Conservation (phyloP, 202 grass and related monocot species). For the Carex sylvatica region DNA sequence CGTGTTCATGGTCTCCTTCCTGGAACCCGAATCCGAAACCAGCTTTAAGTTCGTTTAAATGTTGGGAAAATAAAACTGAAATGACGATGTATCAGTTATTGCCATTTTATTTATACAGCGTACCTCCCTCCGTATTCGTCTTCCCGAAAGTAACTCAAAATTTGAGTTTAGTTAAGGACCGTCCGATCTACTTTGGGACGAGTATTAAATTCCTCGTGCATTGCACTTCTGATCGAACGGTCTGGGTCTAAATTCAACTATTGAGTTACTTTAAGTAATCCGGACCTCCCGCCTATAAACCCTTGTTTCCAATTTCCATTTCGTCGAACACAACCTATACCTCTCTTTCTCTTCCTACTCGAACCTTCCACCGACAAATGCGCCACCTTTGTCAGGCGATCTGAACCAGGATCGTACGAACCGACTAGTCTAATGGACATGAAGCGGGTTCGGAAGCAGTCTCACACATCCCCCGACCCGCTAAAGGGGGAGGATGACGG, state of each 20-base stretch:
- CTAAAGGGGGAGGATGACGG: not conserved
- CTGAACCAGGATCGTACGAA: not conserved
- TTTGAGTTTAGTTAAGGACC: no score
- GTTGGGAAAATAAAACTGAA: not conserved
- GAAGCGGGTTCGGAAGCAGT: slow-evolving; percentile 8
- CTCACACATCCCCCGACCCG: not conserved
- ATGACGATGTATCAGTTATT: not conserved
- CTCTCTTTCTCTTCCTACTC: no score
- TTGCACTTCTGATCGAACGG: no score
- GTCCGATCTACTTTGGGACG: no score
- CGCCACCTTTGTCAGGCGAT: not conserved
- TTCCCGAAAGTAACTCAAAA: no score
- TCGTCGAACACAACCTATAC: not conserved
- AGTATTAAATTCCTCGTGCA: no score
- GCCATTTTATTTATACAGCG: not conserved
- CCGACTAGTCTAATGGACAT: slow-evolving; percentile 18
- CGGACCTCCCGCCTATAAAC: slow-evolving; percentile 12
- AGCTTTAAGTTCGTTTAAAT: not conserved
- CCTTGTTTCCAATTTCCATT: slow-evolving; percentile 4
- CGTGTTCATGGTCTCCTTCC: not conserved
- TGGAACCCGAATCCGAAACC: not conserved
- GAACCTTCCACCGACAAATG: slow-evolving; percentile 13
- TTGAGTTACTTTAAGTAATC: no score
- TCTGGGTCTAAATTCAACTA: no score
- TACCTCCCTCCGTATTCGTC: not conserved